These are phyloP conservation scores for Daldinia bambusicola DNA, from an alignment of 495 filamentous ascomycete genomes.

Conservation along the genomic window DNA sequence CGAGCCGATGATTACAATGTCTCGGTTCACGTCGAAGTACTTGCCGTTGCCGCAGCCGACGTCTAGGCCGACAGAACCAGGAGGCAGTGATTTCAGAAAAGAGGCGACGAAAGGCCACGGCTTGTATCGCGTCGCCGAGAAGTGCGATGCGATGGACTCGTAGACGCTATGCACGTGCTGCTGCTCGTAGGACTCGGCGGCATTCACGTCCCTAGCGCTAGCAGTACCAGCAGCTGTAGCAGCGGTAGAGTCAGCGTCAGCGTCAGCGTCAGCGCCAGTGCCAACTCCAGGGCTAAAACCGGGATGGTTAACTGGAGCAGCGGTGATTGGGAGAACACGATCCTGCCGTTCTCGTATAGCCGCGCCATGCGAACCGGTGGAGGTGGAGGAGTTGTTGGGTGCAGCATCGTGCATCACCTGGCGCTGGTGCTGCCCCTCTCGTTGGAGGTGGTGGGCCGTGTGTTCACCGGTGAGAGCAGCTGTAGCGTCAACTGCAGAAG, in stretches of 20 bases:
- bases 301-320: slow-evolving; percentile 2
- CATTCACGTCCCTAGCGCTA: slow-evolving; percentile 7
- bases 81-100: slow-evolving; percentile 74
- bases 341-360: slow-evolving; percentile 12
- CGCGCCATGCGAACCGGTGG: slow-evolving; percentile 37
- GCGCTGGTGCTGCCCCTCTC: not conserved
- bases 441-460: slow-evolving; percentile 18
- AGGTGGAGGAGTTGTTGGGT: slow-evolving; percentile 7
- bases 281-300: not conserved
- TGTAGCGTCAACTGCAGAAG: slow-evolving; percentile 1
- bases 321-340: slow-evolving; percentile 15
- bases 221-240: slow-evolving; percentile 1
- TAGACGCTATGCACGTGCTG: slow-evolving; percentile 93
- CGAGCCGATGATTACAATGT: slow-evolving; percentile 84
- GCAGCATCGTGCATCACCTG: slow-evolving; percentile 4
- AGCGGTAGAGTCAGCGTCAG: not conserved
- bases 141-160: slow-evolving; percentile 92
- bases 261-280: not conserved
- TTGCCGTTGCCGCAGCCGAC: slow-evolving; percentile 97
- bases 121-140: slow-evolving; percentile 96
- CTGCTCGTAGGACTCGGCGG: slow-evolving; percentile 73
- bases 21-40: slow-evolving; percentile 81
- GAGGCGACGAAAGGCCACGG: slow-evolving; percentile 92
- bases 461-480: slow-evolving; percentile 12
- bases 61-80: slow-evolving; percentile 87